These are phyloP conservation scores for Pogostemon cablin DNA, from an alignment of 257 asterid genomes.

Conservation along the genomic window DNA sequence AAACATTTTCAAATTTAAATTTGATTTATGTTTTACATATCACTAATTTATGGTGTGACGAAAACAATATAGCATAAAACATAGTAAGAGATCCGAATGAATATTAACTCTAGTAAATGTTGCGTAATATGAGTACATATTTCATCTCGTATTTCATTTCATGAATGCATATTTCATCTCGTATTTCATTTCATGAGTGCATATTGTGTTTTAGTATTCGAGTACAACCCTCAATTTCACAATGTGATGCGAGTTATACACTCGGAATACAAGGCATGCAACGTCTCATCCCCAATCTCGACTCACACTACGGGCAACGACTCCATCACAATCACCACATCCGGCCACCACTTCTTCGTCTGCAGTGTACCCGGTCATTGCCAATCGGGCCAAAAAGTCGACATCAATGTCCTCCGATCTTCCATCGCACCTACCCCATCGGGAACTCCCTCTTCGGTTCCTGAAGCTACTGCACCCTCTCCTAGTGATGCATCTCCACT, in stretches of 20 bases:
- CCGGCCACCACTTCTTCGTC: slow-evolving; percentile 78
- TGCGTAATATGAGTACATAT: neutral
- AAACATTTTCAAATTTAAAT: too few relatives aligned
- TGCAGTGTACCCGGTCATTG: slow-evolving; percentile 91
- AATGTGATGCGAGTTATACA: slow-evolving; percentile 86
- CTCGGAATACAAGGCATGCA: slow-evolving; percentile 60
- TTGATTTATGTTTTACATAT: too few relatives aligned
- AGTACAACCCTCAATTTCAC: slow-evolving; percentile 80
- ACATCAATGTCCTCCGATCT: slow-evolving; percentile 61
- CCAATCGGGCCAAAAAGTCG: slow-evolving; percentile 81
- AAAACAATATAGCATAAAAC: too few relatives aligned
- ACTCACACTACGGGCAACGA: slow-evolving; percentile 85
- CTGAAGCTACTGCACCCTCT: slow-evolving; percentile 52
- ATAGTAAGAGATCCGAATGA: too few relatives aligned
- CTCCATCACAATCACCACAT: slow-evolving; percentile 56
- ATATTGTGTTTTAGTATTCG: slow-evolving; percentile 45
- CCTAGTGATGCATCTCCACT: slow-evolving; percentile 44
- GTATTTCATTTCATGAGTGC: neutral
- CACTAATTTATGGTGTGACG: too few relatives aligned
- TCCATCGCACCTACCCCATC: slow-evolving; percentile 45
- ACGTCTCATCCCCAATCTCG: slow-evolving; percentile 67
- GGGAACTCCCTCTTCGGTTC: slow-evolving; percentile 37
- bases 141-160: too few relatives aligned
- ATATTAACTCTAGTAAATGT: neutral
- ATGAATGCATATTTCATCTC: neutral